These are phyloP conservation scores for Acanthamoeba culbertsoni DNA, from an alignment of 208 protist genomes.

Conservation along the genomic window DNA sequence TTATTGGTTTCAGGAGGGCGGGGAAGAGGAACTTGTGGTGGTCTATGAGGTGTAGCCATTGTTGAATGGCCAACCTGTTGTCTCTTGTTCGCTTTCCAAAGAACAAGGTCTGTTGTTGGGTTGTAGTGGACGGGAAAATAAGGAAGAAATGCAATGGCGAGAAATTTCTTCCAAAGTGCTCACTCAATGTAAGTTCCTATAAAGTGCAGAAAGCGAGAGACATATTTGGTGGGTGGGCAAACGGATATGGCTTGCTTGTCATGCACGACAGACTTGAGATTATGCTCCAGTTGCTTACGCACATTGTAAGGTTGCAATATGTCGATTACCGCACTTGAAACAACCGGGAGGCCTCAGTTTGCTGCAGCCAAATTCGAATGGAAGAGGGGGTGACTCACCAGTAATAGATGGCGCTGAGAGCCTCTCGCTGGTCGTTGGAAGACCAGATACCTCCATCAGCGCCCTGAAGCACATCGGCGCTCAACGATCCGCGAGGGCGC, in stretches of 20 bases:
- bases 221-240: conserved; percentile 5
- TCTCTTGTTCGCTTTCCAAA: too few species aligned
- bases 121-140: too few species aligned
- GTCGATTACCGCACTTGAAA: background rate
- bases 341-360: background rate
- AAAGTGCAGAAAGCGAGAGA: conserved; percentile 9
- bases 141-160: too few species aligned
- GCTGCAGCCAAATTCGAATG: background rate
- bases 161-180: background rate
- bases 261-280: background rate
- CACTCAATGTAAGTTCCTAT: conserved; percentile 9
- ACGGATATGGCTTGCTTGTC: conserved; percentile 28
- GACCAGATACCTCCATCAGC: conserved; percentile 15
- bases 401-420: background rate
- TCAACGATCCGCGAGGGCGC: background rate
- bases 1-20: too few species aligned
- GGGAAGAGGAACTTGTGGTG: too few species aligned
- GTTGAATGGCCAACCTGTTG: too few species aligned
- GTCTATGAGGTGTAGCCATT: too few species aligned
- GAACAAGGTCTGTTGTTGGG: too few species aligned
- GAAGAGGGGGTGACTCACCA: background rate
- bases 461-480: background rate
- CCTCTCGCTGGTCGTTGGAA: background rate
- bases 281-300: background rate
- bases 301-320: conserved; percentile 52